A percentile compares a stretch with the other conserved stretches of the same genome.
Evolutionary conservation across 331 rosid species (phyloP).

Genomic region (Malus hybrid): DNA sequence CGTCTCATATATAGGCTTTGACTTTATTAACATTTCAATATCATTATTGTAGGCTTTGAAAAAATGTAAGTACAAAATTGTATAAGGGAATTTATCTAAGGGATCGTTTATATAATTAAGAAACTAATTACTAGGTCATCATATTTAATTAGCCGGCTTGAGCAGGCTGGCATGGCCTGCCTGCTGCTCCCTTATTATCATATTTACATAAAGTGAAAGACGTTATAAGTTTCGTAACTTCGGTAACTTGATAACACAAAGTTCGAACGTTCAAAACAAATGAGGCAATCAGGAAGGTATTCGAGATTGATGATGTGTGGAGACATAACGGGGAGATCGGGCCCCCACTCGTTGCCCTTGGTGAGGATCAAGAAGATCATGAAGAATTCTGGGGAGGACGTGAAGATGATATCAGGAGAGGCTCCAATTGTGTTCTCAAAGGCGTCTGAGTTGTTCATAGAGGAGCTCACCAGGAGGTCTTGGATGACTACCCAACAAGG

Average conservation of each 20-base stretch:
- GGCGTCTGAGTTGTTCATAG: slow-evolving; percentile 62
- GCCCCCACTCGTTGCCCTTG: slow-evolving; percentile 56
- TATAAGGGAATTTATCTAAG: background rate
- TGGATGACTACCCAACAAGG: slow-evolving; percentile 52
- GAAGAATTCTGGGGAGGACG: slow-evolving; percentile 57
- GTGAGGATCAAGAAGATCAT: slow-evolving; percentile 77
- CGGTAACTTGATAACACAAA: no score
- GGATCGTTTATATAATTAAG: no score
- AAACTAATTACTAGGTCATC: background rate
- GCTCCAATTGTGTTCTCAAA: slow-evolving; percentile 66
- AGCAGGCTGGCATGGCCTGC: background rate
- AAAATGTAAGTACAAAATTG: background rate
- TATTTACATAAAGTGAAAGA: no score
- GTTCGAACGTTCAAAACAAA: background rate
- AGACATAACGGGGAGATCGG: slow-evolving; percentile 27
- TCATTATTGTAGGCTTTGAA: background rate
- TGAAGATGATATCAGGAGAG: slow-evolving; percentile 76
- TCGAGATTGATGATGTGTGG: slow-evolving; percentile 37
- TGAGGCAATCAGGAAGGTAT: slow-evolving; percentile 67
- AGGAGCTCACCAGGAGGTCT: slow-evolving; percentile 50
- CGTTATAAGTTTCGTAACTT: no score
- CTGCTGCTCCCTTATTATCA: background rate
- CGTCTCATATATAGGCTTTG: background rate
- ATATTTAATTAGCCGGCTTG: background rate
- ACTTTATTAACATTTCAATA: background rate